Evolutionary conservation across 2,329 filamentous ascomycete species (phyloP).

Genomic region (Harringtonia aguacate): DNA sequence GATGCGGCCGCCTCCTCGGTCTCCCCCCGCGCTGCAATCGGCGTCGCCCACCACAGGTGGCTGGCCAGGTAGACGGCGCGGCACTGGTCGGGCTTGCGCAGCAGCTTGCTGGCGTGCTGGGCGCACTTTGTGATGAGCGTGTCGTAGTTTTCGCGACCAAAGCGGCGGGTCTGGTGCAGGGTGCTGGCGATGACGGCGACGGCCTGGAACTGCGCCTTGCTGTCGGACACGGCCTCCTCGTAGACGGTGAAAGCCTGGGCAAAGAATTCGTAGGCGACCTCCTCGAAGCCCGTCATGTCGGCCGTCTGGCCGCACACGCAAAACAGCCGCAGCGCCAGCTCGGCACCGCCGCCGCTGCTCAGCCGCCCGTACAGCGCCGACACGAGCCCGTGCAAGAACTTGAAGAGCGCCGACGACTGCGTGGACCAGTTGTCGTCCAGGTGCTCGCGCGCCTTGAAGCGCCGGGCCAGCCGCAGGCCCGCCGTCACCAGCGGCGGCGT

Average conservation of each 20-base stretch:
- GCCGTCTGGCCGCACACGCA: constrained; percentile 87
- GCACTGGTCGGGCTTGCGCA: constrained; percentile 97
- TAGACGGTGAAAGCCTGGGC: constrained; percentile 98
- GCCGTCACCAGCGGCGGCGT: constrained; percentile 86
- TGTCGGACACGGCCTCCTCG: constrained; percentile 92
- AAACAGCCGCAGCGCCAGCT: constrained; percentile 82
- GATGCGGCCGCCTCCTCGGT: constrained; percentile 58
- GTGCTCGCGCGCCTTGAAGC: constrained; percentile 85
- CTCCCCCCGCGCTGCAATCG: constrained; percentile 65
- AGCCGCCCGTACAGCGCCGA: constrained; percentile 83
- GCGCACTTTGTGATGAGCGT: constrained; percentile 97
- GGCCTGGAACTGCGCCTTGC: constrained; percentile 93
- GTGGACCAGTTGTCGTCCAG: constrained; percentile 55
- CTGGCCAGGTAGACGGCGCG: constrained; percentile 92
- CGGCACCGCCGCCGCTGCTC: constrained; percentile 58
- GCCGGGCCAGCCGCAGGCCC: constrained; percentile 78
- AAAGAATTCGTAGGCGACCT: constrained; percentile 96
- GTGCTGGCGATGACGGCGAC: constrained; percentile 89
- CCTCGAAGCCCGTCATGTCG: constrained; percentile 83
- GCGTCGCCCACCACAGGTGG: constrained; percentile 95
- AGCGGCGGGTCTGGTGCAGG: constrained; percentile 79
- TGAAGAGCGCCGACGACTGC: constrained; percentile 70
- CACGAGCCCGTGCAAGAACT: constrained; percentile 85
- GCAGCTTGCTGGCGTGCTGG: constrained; percentile 87
- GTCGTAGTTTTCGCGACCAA: constrained; percentile 96